Conservation (phyloP, 2,329 filamentous ascomycete genomes). For the Dothidotthia symphoricarpi region DNA sequence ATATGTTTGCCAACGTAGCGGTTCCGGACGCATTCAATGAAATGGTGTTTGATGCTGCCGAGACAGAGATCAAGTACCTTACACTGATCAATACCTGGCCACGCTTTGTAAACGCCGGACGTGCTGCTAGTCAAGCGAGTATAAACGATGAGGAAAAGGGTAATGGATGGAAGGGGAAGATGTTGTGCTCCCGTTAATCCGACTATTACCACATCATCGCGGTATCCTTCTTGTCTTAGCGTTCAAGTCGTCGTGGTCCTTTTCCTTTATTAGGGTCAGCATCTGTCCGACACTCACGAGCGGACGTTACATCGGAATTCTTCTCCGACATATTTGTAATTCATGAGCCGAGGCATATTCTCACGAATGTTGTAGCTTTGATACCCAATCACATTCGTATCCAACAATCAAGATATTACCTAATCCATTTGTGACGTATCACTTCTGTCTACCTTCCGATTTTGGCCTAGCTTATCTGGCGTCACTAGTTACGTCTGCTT, state of each 20-base stretch:
- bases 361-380: too few relatives aligned
- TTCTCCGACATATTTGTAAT: too few relatives aligned
- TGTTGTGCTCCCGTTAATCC: conserved; percentile 2
- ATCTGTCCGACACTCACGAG: too few relatives aligned
- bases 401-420: too few relatives aligned
- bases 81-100: conserved; percentile 40
- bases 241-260: too few relatives aligned
- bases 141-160: conserved; percentile 18
- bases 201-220: too few relatives aligned
- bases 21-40: conserved; percentile 30
- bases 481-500: conserved; percentile 7
- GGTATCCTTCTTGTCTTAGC: background rate
- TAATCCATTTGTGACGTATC: too few relatives aligned
- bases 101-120: conserved; percentile 34
- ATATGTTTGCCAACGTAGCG: conserved; percentile 14
- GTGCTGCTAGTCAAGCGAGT: conserved; percentile 19
- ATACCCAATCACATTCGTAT: too few relatives aligned
- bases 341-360: too few relatives aligned
- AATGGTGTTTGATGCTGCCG: conserved; percentile 30
- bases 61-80: conserved; percentile 38
- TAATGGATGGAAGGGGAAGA: conserved; percentile 9
- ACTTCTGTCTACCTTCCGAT: conserved; percentile 26
- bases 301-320: too few relatives aligned
- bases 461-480: conserved; percentile 3
- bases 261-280: too few relatives aligned